Conservation (phyloP, 345 rosid genomes). For the Syzygium aromaticum region DNA sequence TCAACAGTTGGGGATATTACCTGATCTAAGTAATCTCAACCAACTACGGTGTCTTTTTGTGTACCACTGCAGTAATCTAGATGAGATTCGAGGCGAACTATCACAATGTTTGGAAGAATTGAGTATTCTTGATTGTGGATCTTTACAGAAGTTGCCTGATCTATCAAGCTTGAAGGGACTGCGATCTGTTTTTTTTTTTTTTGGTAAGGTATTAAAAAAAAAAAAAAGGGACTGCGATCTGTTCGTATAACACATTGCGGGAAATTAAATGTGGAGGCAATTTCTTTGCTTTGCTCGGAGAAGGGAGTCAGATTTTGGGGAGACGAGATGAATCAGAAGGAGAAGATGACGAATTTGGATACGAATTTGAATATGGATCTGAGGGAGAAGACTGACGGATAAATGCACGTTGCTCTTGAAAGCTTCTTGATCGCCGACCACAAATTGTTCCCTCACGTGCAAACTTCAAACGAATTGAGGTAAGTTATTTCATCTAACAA, state of each 20-base stretch:
- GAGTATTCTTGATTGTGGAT: rapidly evolving
- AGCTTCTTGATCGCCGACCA: background rate
- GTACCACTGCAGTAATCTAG: rapidly evolving
- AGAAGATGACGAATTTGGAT: no score
- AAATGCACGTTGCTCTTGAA: no score
- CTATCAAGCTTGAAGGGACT: background rate
- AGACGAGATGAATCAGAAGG: rapidly evolving
- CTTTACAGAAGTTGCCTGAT: background rate
- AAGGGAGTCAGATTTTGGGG: background rate
- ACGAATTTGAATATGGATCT: background rate
- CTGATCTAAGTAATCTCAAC: background rate
- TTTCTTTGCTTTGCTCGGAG: background rate
- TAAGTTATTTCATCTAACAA: background rate
- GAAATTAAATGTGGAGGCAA: background rate
- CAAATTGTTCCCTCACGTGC: background rate
- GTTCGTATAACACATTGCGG: background rate
- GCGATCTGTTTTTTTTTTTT: background rate
- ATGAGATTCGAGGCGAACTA: background rate
- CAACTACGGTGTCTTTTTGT: rapidly evolving
- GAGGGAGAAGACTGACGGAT: background rate
- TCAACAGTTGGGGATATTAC: background rate
- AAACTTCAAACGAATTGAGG: background rate
- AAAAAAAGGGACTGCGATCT: no score
- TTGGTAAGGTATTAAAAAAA: no score
- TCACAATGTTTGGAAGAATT: no score